Evolutionary conservation across 2,329 filamentous ascomycete species (phyloP), one percentile per base, ranked within the genome.

Genomic region (Aspergillus brunneoviolaceus): DNA sequence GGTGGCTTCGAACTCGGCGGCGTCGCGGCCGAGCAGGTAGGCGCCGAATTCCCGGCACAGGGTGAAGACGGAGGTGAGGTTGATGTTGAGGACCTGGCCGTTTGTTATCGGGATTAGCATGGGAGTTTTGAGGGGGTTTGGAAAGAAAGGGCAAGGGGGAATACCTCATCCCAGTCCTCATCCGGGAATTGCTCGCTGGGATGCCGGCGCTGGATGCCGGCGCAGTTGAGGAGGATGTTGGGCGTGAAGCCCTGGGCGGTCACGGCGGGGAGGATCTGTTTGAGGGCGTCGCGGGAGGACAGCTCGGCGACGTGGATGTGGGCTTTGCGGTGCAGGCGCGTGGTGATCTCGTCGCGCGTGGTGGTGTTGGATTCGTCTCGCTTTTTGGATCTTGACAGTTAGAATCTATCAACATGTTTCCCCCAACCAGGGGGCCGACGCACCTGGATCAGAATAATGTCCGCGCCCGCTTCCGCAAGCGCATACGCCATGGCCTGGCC

Each of bases 141-240:
- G 23, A 2, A 23, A 23, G 23, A 23, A 23, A 21, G 21, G 21
- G 21, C 21, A 21, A 23, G 4, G 23, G 23, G 23, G 4, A 23
- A 4, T 59, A 85, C 85, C 69, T 89, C 85, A 70, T 89, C 84
- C 84, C 91, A 96, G 78, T 95, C 90, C 49, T 80, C 77, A 71
- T 89, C 85, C 0, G 91, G 91, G 72, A 96, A 96, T 60, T 84
- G 76, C 68, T 92, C 86, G 49, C 88, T 87, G 0, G 90, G 86
- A 74, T 95, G 89, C 14, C 92, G 84, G 63, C 87, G 84, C 76
- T 96, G 92, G 72, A 96, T 93, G 27, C 92, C 92, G 19, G 90
- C 92, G 77, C 90, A 94, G 79, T 93, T 96, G 68, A 96, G 79
- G 7, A 96, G 84, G 70, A 96, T 90, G 71, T 90, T 84, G 64